phyloP scores from a whole-genome alignment of 352 stramenopile species.

The Phytophthora colocasiae region DNA sequence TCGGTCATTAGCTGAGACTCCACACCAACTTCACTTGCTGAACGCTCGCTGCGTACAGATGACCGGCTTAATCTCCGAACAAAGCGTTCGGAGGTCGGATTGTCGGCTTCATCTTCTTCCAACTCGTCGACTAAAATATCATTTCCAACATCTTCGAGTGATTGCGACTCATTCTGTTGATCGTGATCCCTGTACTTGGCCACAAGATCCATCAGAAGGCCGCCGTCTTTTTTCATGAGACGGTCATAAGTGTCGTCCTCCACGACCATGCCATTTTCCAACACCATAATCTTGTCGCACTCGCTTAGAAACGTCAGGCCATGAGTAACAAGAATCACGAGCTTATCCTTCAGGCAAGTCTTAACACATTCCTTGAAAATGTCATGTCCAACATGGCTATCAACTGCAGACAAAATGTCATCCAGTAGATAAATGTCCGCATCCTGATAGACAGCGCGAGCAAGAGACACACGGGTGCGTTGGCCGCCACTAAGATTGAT shows the following conservation, averaged over 20 bases:
- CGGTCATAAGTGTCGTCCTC: constrained; percentile 81
- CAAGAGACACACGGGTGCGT: constrained; percentile 85
- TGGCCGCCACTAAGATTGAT: constrained; percentile 96
- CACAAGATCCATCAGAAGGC: constrained; percentile 66
- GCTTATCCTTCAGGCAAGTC: constrained; percentile 64
- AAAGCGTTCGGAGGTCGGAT: constrained; percentile 37
- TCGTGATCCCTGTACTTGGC: constrained; percentile 70
- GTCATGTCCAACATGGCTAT: constrained; percentile 94
- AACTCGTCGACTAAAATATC: constrained; percentile 46
- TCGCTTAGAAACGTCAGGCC: constrained; percentile 62
- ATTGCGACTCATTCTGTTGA: constrained; percentile 44
- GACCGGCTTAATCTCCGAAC: constrained; percentile 53
- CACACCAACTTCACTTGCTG: constrained; percentile 34
- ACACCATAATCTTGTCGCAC: constrained; percentile 67
- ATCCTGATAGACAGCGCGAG: constrained; percentile 82
- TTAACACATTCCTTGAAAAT: constrained; percentile 89
- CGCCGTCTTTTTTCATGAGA: constrained; percentile 71
- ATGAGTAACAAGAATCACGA: constrained; percentile 90
- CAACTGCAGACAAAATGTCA: constrained; percentile 94
- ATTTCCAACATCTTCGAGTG: constrained; percentile 48
- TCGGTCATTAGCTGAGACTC: constrained; percentile 65
- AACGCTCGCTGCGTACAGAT: constrained; percentile 63
- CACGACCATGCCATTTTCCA: constrained; percentile 59
- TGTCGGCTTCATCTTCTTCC: constrained; percentile 53
- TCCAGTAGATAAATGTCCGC: constrained; percentile 94